Evolutionary conservation across 306 rosid species (phyloP), one percentile per base, ranked within the genome.

Genomic region (Corylus americana): DNA sequence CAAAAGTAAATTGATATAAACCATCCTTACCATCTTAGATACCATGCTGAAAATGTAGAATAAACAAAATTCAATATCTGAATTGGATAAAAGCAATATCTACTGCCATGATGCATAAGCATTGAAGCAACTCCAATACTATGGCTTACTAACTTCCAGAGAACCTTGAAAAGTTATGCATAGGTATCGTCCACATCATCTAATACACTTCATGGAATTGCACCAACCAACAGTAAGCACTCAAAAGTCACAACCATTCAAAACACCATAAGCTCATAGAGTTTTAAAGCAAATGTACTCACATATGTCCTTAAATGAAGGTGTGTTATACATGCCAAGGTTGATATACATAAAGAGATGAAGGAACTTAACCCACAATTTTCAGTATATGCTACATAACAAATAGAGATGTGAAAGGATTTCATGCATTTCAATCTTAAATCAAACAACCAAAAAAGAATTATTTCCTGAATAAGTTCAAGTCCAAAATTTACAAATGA

Each of bases 1-100:
- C 81, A 90, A 27, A 82, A 70, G 74, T 70, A 84, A 84, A 78
- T 53, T 75, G 79, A 79, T 50, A 83, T 71, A 83, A 83, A 80
- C 70, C 73, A 76, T 53, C 79, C 83, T 70, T 81, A 61, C 76
- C 66, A 59, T 68, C 67, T 42, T 54, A 66, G 39, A 74, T 55
- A 76, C 72, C 20, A 72, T 27, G 27, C 45, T 54, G 35, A 69
- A 78, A 87, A 80, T 47, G 49, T 35, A 37, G 22, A 79, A 55
- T 22, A 71, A 79, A 62, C 76, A 74, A 58, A 75, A 76, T 61
- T 70, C 55, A 79, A 73, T 58, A 49, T 77, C 76, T 66, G 73
- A 84, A 81, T 35, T 39, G 39, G 48, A 71, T 71, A 55, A 29
- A 50, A 73, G 63, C 55, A 55, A 74, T 25, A 49, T 50, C 75